Conservation (phyloP, 2,329 filamentous ascomycete species). For the Stemphylium lycopersici region DNA sequence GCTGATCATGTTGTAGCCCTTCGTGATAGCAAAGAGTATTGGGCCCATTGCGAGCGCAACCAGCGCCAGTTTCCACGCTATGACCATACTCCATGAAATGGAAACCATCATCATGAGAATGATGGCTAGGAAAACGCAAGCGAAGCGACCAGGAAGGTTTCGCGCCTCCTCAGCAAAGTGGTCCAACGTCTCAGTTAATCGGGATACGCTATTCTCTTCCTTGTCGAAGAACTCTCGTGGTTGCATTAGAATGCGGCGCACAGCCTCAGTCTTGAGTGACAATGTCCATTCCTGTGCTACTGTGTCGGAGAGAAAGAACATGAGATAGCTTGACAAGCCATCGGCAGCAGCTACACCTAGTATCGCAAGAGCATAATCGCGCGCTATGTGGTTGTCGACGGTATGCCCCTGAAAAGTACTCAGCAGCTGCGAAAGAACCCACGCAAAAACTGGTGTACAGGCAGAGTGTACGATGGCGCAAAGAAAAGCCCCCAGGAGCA, state of each 20-base stretch:
- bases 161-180: slow-evolving; percentile 86
- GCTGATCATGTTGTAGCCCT: slow-evolving; percentile 68
- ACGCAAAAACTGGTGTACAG: slow-evolving; percentile 76
- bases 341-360: slow-evolving; percentile 72
- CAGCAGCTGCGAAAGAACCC: slow-evolving; percentile 74
- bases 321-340: slow-evolving; percentile 67
- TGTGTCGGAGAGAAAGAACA: slow-evolving; percentile 74
- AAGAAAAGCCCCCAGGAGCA: slow-evolving; percentile 66
- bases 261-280: slow-evolving; percentile 68
- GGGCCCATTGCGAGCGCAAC: slow-evolving; percentile 74
- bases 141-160: slow-evolving; percentile 79
- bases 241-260: slow-evolving; percentile 75
- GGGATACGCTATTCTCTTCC: slow-evolving; percentile 66
- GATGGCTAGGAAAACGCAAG: slow-evolving; percentile 71
- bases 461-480: slow-evolving; percentile 69
- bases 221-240: slow-evolving; percentile 79
- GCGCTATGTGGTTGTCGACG: slow-evolving; percentile 58
- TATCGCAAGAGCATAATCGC: slow-evolving; percentile 73
- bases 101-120: slow-evolving; percentile 71
- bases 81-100: slow-evolving; percentile 73
- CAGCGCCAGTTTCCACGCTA: slow-evolving; percentile 81
- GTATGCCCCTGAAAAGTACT: slow-evolving; percentile 67
- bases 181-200: slow-evolving; percentile 75
- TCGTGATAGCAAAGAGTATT: slow-evolving; percentile 69
- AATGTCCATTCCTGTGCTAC: slow-evolving; percentile 80